These are phyloP conservation scores for Tylopilus intermedius DNA, from an alignment of 768 basidiomycete species.

Conservation along the genomic window DNA sequence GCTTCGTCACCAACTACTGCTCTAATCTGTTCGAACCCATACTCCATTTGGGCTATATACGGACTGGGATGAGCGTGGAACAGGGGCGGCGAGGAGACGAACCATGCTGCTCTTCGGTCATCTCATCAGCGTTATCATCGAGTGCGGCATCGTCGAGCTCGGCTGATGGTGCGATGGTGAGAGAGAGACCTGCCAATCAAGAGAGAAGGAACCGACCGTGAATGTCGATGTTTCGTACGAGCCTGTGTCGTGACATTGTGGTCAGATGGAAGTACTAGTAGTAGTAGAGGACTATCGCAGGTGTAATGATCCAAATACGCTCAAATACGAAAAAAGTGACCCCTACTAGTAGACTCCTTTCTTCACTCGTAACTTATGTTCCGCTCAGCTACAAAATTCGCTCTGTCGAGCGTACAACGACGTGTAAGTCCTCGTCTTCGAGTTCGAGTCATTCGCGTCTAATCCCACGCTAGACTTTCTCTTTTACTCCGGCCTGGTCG, in stretches of 20 bases:
- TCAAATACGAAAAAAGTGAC: slow-evolving; percentile 12
- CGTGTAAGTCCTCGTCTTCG: slow-evolving; percentile 42
- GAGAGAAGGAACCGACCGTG: slow-evolving; percentile 40
- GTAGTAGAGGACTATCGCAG: too few relatives aligned
- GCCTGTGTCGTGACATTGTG: slow-evolving; percentile 82
- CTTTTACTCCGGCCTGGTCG: slow-evolving; percentile 49
- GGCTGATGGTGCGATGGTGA: slow-evolving; percentile 40
- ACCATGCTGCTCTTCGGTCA: slow-evolving; percentile 85
- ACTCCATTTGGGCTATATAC: slow-evolving; percentile 56
- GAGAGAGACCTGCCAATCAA: not conserved
- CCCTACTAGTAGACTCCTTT: not conserved
- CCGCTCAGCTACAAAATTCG: slow-evolving; percentile 40
- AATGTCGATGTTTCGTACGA: slow-evolving; percentile 81
- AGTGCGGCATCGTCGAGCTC: slow-evolving; percentile 81
- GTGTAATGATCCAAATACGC: slow-evolving; percentile 10
- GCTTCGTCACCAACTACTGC: slow-evolving; percentile 62
- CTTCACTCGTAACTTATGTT: slow-evolving; percentile 39
- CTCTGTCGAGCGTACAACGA: slow-evolving; percentile 34
- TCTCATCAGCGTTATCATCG: slow-evolving; percentile 72
- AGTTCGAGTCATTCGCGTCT: not conserved
- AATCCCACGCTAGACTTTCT: slow-evolving; percentile 49
- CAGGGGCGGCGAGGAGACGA: slow-evolving; percentile 10
- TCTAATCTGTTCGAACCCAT: slow-evolving; percentile 65
- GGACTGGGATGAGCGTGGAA: slow-evolving; percentile 9
- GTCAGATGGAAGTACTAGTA: too few relatives aligned